Conservation (phyloP, 2,329 filamentous ascomycete species). For the Macrophomina phaseolina region DNA sequence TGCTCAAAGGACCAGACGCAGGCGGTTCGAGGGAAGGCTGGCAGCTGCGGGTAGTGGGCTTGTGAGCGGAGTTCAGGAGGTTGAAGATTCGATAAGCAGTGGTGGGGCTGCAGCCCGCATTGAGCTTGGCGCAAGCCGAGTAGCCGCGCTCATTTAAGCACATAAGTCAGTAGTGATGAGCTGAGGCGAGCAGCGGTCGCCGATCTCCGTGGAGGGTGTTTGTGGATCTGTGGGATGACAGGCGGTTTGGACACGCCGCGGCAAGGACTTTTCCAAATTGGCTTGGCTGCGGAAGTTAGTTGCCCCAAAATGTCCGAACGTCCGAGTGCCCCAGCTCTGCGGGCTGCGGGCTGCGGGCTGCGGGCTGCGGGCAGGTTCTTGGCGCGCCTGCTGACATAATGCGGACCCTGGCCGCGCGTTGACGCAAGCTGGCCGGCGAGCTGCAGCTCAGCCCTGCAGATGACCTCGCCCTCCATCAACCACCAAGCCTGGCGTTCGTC, state of each 20-base stretch:
- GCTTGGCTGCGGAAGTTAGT: too few relatives aligned
- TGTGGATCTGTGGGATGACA: too few relatives aligned
- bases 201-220: too few relatives aligned
- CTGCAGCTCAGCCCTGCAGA: slow-evolving; percentile 11
- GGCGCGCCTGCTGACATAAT: slow-evolving; percentile 16
- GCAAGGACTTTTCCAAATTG: too few relatives aligned
- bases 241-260: too few relatives aligned
- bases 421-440: slow-evolving; percentile 22
- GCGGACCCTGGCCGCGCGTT: slow-evolving; percentile 14
- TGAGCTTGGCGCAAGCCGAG: neutral
- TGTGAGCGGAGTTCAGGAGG: slow-evolving; percentile 8
- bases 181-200: neutral
- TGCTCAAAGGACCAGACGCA: neutral
- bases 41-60: neutral
- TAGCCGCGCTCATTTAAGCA: neutral
- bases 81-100: neutral
- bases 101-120: neutral
- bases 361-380: neutral
- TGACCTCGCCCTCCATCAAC: slow-evolving; percentile 4
- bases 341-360: too few relatives aligned
- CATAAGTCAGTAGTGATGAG: neutral
- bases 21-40: neutral
- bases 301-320: too few relatives aligned
- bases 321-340: too few relatives aligned
- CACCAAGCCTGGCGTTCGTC: slow-evolving; percentile 8